A percentile compares a stretch with the other conserved stretches of the same genome.
phyloP scores from a whole-genome alignment of 208 protist species.

The Crithidia sp. region DNA sequence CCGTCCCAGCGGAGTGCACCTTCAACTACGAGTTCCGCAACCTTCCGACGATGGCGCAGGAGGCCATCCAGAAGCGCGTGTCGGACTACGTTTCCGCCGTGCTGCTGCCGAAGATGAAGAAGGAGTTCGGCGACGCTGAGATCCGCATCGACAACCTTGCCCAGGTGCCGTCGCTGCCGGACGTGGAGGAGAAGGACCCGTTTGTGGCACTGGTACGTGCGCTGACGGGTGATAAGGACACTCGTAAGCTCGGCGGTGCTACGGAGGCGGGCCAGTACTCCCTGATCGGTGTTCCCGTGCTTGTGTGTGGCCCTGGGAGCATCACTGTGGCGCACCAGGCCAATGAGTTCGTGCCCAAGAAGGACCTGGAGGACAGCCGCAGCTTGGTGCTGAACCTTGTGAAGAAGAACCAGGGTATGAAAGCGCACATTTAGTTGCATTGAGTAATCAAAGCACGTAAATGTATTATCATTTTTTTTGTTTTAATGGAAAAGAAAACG shows the following conservation, averaged over 20 bases:
- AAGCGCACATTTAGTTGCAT: neutral
- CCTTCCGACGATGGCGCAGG: slow-evolving; percentile 29
- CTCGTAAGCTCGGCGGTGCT: slow-evolving; percentile 41
- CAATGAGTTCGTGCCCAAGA: slow-evolving; percentile 60
- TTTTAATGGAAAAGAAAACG: too few species aligned
- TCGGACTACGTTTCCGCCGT: slow-evolving; percentile 33
- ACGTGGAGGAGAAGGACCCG: slow-evolving; percentile 39
- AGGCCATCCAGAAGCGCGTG: slow-evolving; percentile 43
- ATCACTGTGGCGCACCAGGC: slow-evolving; percentile 58
- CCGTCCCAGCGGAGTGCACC: slow-evolving; percentile 42
- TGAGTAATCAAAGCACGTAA: slow-evolving; percentile 7
- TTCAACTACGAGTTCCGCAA: slow-evolving; percentile 61
- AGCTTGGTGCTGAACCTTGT: slow-evolving; percentile 13
- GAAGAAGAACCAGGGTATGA: neutral
- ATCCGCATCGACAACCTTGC: slow-evolving; percentile 41
- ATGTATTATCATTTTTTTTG: neutral
- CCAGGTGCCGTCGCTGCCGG: slow-evolving; percentile 22
- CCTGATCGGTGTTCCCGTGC: slow-evolving; percentile 53
- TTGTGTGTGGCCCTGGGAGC: slow-evolving; percentile 56
- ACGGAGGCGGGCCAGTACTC: slow-evolving; percentile 61
- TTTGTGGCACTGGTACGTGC: slow-evolving; percentile 45
- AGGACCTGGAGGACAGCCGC: slow-evolving; percentile 49
- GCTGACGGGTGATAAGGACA: slow-evolving; percentile 42
- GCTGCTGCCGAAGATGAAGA: slow-evolving; percentile 52
- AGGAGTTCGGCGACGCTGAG: slow-evolving; percentile 33